phyloP scores from a whole-genome alignment of 768 basidiomycete species.

The Xerocomus potaroensis region DNA sequence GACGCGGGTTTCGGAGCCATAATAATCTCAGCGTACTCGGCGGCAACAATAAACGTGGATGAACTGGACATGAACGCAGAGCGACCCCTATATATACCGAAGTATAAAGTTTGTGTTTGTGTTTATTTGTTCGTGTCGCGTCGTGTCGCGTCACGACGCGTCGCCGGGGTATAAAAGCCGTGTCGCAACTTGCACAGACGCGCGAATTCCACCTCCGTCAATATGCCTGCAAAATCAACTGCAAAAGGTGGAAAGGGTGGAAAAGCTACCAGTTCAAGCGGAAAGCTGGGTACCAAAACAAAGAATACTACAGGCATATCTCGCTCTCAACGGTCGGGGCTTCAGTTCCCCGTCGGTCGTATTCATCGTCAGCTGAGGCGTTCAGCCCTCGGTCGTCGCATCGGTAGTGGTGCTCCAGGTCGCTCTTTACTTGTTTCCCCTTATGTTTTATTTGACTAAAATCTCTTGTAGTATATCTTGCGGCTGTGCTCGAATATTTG shows the following conservation, averaged over 20 bases:
- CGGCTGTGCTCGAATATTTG: constrained; percentile 89
- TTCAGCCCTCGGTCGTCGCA: constrained; percentile 82
- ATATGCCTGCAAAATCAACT: constrained; percentile 31
- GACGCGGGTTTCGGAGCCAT: constrained; percentile 66
- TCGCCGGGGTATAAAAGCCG: constrained; percentile 21
- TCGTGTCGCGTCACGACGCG: constrained; percentile 39
- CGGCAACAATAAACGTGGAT: constrained; percentile 17
- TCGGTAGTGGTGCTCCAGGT: constrained; percentile 88
- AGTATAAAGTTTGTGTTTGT: constrained; percentile 29
- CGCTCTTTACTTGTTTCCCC: constrained; percentile 10
- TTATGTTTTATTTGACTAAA: not conserved
- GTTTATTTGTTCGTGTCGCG: constrained; percentile 27
- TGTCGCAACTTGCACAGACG: not conserved
- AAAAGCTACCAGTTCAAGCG: constrained; percentile 24
- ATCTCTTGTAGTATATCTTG: constrained; percentile 69
- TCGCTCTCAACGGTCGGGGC: constrained; percentile 71
- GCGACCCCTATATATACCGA: constrained; percentile 35
- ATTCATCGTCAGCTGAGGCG: constrained; percentile 85
- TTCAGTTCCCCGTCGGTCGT: constrained; percentile 88
- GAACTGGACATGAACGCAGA: constrained; percentile 3
- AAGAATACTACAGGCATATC: constrained; percentile 53
- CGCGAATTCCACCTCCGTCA: not conserved
- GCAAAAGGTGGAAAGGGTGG: constrained; percentile 22
- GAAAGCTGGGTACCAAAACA: constrained; percentile 51
- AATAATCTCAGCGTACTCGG: not conserved